Base-by-base conservation (phyloP, 2,329 filamentous ascomycete species). In the Alternaria postmessia region DNA sequence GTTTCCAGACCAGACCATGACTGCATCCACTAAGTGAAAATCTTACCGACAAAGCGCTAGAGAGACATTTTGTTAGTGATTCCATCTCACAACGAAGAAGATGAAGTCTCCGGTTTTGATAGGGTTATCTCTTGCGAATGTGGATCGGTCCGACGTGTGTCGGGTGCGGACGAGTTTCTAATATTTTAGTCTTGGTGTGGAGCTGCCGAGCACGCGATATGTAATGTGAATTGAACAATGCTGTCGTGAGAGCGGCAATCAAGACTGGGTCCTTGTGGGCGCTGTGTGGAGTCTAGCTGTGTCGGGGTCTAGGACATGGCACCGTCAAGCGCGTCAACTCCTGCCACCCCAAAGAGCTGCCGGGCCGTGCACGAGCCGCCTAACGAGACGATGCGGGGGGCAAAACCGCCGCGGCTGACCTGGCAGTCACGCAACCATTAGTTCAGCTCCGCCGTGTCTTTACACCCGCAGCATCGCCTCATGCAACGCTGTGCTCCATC, bases 391-490 rank as follows among this genome's bases (percentile, higher is more conserved):
- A 20, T 22, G 39, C 20, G 39, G 52, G 52, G 44, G 52, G 57
- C 57, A 59, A 51, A 38, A 56, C 32, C 34, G 51, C 51, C 44
- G 44, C 57, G 44, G 57, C 57, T 32, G 57, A 38, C n/a, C 41
- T 44, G 18, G 18, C 20, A 18, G 11, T 12, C 24, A 9, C 32
- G n/a, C 32, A 42, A 26, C 41, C n/a, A 28, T 36, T 7, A 16
- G 28, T 42, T 24, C 54, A 18, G 28, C 38, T 30, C 20, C 46
- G 32, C 41, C 41, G 6, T 43, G 16, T 18, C 32, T 22, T 28
- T 14, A 30, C 39, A 14, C 7, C 3, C 38, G 30, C 54, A 28
- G 3, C 12, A 24, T 22, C 5, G 41, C 41, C 28, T 43, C 3
- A 24, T 51, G 18, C 46, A 39, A 14, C 24, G 9, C 16, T 16